phyloP scores from a whole-genome alignment of 306 rosid species.

The Macrotyloma uniflorum region DNA sequence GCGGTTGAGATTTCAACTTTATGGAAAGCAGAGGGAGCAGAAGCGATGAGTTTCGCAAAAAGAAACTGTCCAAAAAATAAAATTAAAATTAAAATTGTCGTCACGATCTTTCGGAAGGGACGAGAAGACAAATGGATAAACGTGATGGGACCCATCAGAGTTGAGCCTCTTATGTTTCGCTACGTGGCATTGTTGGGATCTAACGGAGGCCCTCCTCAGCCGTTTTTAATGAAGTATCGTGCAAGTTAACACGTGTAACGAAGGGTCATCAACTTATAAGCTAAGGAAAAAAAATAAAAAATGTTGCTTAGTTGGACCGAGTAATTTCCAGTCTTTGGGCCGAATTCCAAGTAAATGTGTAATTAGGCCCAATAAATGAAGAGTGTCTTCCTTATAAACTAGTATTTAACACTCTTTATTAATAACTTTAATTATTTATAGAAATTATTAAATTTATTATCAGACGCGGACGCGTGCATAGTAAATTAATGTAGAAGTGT shows the following conservation, averaged over 20 bases:
- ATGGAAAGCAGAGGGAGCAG: slow-evolving; percentile 47
- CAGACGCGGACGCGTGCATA: no score
- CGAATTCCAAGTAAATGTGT: background rate
- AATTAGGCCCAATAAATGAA: background rate
- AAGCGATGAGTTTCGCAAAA: slow-evolving; percentile 39
- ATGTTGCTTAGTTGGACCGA: background rate
- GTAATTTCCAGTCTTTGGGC: no score
- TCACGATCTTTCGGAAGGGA: slow-evolving; percentile 54
- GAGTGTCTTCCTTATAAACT: background rate
- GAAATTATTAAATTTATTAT: no score
- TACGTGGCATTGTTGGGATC: slow-evolving; percentile 51
- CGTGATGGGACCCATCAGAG: slow-evolving; percentile 47
- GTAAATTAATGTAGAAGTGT: no score
- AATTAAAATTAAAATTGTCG: slow-evolving; percentile 29
- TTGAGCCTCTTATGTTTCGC: slow-evolving; percentile 26
- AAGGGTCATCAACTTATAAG: background rate
- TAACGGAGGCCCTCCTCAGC: slow-evolving; percentile 34
- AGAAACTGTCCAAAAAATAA: slow-evolving; percentile 28
- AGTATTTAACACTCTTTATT: background rate
- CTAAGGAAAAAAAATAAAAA: background rate
- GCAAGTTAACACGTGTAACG: slow-evolving; percentile 45
- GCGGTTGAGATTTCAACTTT: slow-evolving; percentile 76
- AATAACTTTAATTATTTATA: background rate
- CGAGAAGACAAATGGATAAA: slow-evolving; percentile 70
- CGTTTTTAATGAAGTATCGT: slow-evolving; percentile 42